Base-by-base conservation (phyloP, 192 early-diverging fungal species). In the Cetraspora pellucida region DNA sequence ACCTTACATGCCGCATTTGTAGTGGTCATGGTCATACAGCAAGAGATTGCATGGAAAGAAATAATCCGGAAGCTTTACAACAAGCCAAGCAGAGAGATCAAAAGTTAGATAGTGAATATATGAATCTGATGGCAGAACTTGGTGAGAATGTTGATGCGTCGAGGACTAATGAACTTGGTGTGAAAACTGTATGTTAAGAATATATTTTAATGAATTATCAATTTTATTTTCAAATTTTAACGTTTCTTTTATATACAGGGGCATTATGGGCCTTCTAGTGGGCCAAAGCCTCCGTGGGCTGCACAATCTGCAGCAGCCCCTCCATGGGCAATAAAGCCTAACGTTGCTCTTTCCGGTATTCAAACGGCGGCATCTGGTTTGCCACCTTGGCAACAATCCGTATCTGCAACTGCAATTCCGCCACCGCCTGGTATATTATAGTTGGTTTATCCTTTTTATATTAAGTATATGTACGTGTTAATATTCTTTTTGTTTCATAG, bases 111-210 rank as follows among this genome's bases (percentile, higher is more conserved):
- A 86, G 86, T 7, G 96, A 99, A 81, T 97, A 97, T 73, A 84
- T 92, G 64, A 95, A 86, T 72, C 84, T 99, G 63, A 98, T 99
- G 96, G 95, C 95, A 28, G 97, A 99, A 81, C 81, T 99, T 19
- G 94, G 94, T 66, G 93, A 91, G 76, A 74, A 81, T 13, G 84
- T 85, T 27, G 73, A 75, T 27, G 31, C 19, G 43, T 69, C 30
- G 37, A 65, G 46, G 21, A 49, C 16, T 23, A 61, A 73, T 63
- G 77, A 74, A 37, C 21, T 27, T 7, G 30, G 17, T 27, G 23
- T 28, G 2, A 49, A 49, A 67, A 64, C 19, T 23, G 68, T 55
- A 31, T 10, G 63, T 46, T 16, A 54, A 46, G 4, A 55, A 52
- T 25, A 17, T 70, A 28, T 63, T 5, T 13, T 52, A 52, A 19